These are phyloP conservation scores for Pleurostoma richardsiae DNA, from an alignment of 2,329 filamentous ascomycete species.

Conservation along the genomic window DNA sequence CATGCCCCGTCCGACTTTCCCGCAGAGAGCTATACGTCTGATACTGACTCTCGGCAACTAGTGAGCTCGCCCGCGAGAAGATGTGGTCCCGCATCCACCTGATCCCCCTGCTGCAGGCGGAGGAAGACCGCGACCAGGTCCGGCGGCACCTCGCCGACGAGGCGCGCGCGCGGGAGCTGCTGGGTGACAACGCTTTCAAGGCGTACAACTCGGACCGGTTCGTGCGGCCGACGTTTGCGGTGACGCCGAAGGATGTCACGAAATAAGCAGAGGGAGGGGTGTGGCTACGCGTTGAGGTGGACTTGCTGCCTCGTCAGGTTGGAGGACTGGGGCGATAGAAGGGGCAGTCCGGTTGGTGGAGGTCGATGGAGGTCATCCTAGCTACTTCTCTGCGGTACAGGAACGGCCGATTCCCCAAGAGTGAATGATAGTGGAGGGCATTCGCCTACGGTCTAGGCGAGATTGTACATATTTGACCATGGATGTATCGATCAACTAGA, in stretches of 20 bases:
- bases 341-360: too few species aligned
- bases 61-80: constrained; percentile 93
- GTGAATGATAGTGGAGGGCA: too few species aligned
- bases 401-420: too few species aligned
- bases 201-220: constrained; percentile 88
- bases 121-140: constrained; percentile 94
- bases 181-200: constrained; percentile 71
- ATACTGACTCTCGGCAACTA: constrained; percentile 28
- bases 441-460: too few species aligned
- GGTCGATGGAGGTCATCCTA: too few species aligned
- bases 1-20: background rate
- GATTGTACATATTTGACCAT: too few species aligned
- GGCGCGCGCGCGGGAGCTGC: constrained; percentile 82
- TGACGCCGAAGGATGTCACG: constrained; percentile 59
- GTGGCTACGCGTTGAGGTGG: background rate
- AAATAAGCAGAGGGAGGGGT: constrained; percentile 37
- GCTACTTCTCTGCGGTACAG: too few species aligned
- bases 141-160: constrained; percentile 81
- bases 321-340: too few species aligned
- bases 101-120: constrained; percentile 88
- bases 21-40: background rate
- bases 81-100: constrained; percentile 97
- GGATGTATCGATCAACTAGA: too few species aligned
- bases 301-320: too few species aligned
- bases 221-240: constrained; percentile 73